Base-by-base conservation (phyloP, 1,139 yeast species). In the Candida smagusa region DNA sequence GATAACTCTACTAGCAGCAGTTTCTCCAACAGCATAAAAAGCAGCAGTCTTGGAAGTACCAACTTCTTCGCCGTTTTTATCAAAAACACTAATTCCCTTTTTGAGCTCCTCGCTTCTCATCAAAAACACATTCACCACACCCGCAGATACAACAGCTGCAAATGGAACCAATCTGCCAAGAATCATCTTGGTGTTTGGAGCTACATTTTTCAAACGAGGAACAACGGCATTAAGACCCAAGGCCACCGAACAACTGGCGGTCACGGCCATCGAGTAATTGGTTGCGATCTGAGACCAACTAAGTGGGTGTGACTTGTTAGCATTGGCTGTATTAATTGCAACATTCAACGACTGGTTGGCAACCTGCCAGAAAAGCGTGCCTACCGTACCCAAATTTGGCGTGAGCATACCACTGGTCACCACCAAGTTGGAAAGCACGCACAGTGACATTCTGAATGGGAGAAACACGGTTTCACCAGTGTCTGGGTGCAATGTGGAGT, bases 321-420 rank as follows among this genome's bases (percentile, higher is more conserved):
- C 94, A 56, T 92, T 92, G 30, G 97, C 94, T 31, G 94, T 88
- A 63, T 92, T 92, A 48, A 92, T 89, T 5, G 98, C 98, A 38
- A 92, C 98, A 54, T 92, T 92, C 48, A 92, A 74, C 26, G 96
- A 85, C 65, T 92, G 99, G 65, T 92, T 92, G 22, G 97, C 95
- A 58, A 92, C 80, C 64, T 92, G 98, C 98, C 98, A 92, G 63
- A 92, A 89, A 23, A 89, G 61, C 0, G 97, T 90, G 22, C 98
- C 98, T 0, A 77, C 80, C 8, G 92, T 82, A 9, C 95, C 95
- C 56, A 92, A 62, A 44, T 86, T 86, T 6, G 98, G 98, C 1
- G 97, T 90, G 53, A 92, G 75, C 98, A 92, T 92, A 49, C 98
- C 98, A 3, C 87, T 90, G 9, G 98, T 92, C 35, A 92, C 97